phyloP scores from a whole-genome alignment of 2,329 filamentous ascomycete species.

The Cordyceps sp. region DNA sequence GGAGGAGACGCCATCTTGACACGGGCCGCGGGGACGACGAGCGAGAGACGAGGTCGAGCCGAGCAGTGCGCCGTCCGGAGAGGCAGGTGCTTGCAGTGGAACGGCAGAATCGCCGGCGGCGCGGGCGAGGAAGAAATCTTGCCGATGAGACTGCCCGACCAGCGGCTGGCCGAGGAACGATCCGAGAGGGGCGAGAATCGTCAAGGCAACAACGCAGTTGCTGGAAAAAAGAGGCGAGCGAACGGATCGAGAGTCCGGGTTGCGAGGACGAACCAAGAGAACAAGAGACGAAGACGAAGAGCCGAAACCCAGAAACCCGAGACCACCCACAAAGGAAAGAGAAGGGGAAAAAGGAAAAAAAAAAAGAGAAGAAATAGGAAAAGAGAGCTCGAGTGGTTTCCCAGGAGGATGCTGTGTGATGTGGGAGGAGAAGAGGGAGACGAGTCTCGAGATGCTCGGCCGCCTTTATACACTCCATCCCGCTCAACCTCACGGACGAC shows the following conservation, averaged over 20 bases:
- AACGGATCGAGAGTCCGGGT: too few relatives aligned
- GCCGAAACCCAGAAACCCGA: too few relatives aligned
- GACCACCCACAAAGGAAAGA: too few relatives aligned
- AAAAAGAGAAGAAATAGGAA: constrained; percentile 7
- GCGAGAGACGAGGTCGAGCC: constrained; percentile 23
- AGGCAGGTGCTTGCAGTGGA: constrained; percentile 24
- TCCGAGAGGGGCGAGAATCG: constrained; percentile 4
- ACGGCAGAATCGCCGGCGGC: constrained; percentile 15
- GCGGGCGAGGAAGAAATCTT: constrained; percentile 16
- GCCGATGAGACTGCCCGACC: constrained; percentile 3
- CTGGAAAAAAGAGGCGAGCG: too few relatives aligned
- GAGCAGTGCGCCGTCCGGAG: constrained; percentile 21
- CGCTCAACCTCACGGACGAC: too few relatives aligned
- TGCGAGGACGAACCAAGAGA: constrained; percentile 6
- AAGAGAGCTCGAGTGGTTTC: constrained; percentile 4
- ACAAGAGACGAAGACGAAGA: constrained; percentile 7
- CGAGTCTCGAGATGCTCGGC: neutral
- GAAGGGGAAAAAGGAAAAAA: constrained; percentile 8
- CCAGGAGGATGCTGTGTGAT: constrained; percentile 6
- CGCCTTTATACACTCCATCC: too few relatives aligned
- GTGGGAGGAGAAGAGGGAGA: neutral
- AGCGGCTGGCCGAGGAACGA: constrained; percentile 1
- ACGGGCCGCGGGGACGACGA: constrained; percentile 17
- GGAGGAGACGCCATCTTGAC: constrained; percentile 28
- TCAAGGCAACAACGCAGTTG: too few relatives aligned